These are phyloP conservation scores for Colletotrichum higginsianum DNA, from an alignment of 2,329 filamentous ascomycete species.

Conservation along the genomic window DNA sequence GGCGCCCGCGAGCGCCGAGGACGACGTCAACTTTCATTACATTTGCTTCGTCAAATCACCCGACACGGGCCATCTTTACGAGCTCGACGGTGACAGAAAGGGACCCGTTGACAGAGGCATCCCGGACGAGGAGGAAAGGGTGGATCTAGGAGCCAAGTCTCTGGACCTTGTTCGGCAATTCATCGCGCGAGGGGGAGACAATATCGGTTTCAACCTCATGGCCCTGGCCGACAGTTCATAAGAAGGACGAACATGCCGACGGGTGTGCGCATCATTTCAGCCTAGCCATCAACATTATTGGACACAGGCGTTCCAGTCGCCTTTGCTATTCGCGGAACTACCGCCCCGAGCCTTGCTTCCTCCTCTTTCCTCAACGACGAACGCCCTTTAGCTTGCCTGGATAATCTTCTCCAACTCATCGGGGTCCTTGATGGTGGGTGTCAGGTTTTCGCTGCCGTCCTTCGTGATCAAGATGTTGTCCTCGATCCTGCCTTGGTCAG, in stretches of 20 bases:
- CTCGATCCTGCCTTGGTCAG: constrained; percentile 65
- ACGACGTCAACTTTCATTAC: constrained; percentile 78
- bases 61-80: constrained; percentile 71
- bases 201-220: constrained; percentile 51
- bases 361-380: not conserved
- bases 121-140: constrained; percentile 57
- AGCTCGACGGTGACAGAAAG: constrained; percentile 78
- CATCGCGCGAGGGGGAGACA: constrained; percentile 47
- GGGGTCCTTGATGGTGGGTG: constrained; percentile 78
- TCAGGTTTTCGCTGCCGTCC: constrained; percentile 79
- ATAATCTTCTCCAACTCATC: constrained; percentile 71
- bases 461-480: constrained; percentile 82
- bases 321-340: not conserved
- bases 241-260: not conserved
- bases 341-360: not conserved
- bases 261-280: not conserved
- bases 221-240: constrained; percentile 46
- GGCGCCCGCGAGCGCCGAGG: constrained; percentile 72
- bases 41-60: constrained; percentile 77
- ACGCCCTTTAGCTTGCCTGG: constrained; percentile 32
- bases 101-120: constrained; percentile 71
- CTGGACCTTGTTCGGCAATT: constrained; percentile 64
- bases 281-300: not conserved
- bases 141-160: constrained; percentile 69
- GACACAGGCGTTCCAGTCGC: not conserved